A percentile compares a stretch with the other conserved stretches of the same genome.
Evolutionary conservation across 768 basidiomycete genomes (phyloP).

Genomic region (Mycena albidolilacea): DNA sequence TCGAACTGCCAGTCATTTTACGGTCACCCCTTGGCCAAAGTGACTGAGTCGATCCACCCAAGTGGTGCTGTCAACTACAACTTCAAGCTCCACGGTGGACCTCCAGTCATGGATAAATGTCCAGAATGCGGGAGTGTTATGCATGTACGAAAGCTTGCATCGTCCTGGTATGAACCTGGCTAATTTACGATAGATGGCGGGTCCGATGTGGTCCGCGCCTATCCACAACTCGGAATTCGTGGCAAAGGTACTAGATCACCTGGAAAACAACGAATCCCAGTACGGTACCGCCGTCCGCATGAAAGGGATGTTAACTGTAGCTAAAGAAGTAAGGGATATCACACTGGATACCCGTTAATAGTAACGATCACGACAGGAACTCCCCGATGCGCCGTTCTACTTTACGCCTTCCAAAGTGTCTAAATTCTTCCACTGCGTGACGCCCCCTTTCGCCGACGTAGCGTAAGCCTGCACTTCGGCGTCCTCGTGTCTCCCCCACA

Average conservation of each 20-base stretch:
- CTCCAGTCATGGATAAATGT: constrained; percentile 77
- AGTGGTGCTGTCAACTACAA: constrained; percentile 71
- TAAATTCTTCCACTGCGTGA: constrained; percentile 85
- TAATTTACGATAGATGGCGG: constrained; percentile 74
- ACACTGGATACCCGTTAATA: not conserved
- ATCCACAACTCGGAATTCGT: constrained; percentile 87
- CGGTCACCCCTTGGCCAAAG: constrained; percentile 87
- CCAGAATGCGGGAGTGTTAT: constrained; percentile 84
- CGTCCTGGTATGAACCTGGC: not conserved
- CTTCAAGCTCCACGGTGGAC: constrained; percentile 83
- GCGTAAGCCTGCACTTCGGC: constrained; percentile 65
- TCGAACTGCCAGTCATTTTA: constrained; percentile 85
- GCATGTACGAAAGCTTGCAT: constrained; percentile 68
- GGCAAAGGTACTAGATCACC: constrained; percentile 78
- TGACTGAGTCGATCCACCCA: constrained; percentile 70
- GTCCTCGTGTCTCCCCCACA: not conserved
- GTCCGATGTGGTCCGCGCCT: constrained; percentile 97
- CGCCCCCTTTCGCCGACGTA: constrained; percentile 81
- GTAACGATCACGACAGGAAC: constrained; percentile 66
- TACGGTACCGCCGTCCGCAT: constrained; percentile 90
- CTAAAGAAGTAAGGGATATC: constrained; percentile 77
- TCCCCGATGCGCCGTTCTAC: constrained; percentile 79
- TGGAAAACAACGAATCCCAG: constrained; percentile 70
- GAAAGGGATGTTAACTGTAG: constrained; percentile 95
- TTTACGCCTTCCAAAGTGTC: constrained; percentile 89